Conservation (phyloP, 2,329 filamentous ascomycete species). For the Parastagonospora nodorum region DNA sequence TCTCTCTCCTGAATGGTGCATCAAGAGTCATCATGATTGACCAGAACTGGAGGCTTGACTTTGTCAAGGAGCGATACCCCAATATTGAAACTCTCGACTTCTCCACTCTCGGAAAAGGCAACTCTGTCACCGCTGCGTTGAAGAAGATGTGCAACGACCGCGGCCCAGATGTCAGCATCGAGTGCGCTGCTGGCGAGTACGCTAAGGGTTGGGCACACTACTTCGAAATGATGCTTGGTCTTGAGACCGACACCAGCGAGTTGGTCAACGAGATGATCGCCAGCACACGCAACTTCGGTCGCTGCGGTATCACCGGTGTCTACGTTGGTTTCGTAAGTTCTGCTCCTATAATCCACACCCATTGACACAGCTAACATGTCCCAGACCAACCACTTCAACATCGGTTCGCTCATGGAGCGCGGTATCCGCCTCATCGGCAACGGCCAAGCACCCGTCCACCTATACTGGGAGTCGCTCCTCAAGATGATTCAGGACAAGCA, state of each 20-base stretch:
- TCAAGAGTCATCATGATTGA: slow-evolving; percentile 80
- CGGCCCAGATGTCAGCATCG: slow-evolving; percentile 76
- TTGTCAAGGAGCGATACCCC: slow-evolving; percentile 67
- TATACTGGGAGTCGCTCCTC: slow-evolving; percentile 82
- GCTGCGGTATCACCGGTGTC: slow-evolving; percentile 77
- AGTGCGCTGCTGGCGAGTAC: slow-evolving; percentile 69
- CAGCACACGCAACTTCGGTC: slow-evolving; percentile 71
- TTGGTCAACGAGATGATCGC: slow-evolving; percentile 81
- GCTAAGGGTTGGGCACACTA: slow-evolving; percentile 66
- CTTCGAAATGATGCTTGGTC: slow-evolving; percentile 64
- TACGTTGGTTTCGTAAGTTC: slow-evolving; percentile 63
- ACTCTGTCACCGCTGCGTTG: slow-evolving; percentile 71
- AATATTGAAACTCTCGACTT: slow-evolving; percentile 74
- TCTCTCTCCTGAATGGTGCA: slow-evolving; percentile 73
- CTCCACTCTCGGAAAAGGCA: slow-evolving; percentile 63
- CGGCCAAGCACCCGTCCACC: slow-evolving; percentile 74
- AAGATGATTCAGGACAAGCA: slow-evolving; percentile 68
- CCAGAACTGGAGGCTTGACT: slow-evolving; percentile 71
- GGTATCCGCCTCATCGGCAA: slow-evolving; percentile 79
- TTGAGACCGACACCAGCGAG: slow-evolving; percentile 85
- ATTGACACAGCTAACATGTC: slow-evolving; percentile 13
- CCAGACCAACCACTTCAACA: slow-evolving; percentile 80
- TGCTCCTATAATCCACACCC: neutral
- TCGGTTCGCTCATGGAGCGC: slow-evolving; percentile 83
- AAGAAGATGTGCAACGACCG: slow-evolving; percentile 72